A percentile compares a stretch with the other conserved stretches of the same genome.
Conservation (phyloP, 140 eudicot genomes). For the Senecio squalidus region DNA sequence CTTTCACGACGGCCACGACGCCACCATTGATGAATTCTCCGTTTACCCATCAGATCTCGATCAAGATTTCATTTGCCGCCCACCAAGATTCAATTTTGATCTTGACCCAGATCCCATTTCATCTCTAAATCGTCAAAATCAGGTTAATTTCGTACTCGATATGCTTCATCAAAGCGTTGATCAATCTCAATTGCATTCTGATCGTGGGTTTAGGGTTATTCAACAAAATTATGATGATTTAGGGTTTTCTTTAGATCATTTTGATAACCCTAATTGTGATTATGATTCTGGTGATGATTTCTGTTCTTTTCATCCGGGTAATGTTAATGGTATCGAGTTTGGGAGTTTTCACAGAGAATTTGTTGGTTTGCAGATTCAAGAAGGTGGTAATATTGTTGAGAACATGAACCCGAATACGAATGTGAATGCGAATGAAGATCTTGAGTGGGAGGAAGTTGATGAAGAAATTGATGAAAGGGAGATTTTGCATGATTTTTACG, state of each 20-base stretch:
- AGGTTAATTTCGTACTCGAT: constrained; percentile 40
- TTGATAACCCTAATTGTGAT: constrained; percentile 1
- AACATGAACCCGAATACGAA: neutral
- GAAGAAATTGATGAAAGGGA: constrained; percentile 45
- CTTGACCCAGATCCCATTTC: constrained; percentile 10
- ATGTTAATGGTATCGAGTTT: neutral
- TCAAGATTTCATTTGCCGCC: constrained; percentile 9
- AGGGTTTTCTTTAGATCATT: constrained; percentile 11
- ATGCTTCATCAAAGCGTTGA: constrained; percentile 39
- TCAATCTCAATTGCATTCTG: constrained; percentile 22
- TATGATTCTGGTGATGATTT: neutral
- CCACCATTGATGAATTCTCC: constrained; percentile 7
- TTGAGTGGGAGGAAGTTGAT: constrained; percentile 81
- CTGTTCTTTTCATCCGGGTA: neutral
- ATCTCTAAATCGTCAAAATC: constrained; percentile 33
- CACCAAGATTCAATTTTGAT: constrained; percentile 8
- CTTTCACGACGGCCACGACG: constrained; percentile 21
- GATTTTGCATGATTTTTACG: constrained; percentile 33
- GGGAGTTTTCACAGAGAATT: constrained; percentile 13
- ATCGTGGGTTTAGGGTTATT: constrained; percentile 14
- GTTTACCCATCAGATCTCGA: constrained; percentile 16
- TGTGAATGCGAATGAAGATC: constrained; percentile 35
- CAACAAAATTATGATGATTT: constrained; percentile 14
- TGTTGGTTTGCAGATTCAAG: constrained; percentile 25
- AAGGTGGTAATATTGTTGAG: no score